phyloP scores from a whole-genome alignment of 495 filamentous ascomycete genomes.

The Annulohypoxylon moriforme region DNA sequence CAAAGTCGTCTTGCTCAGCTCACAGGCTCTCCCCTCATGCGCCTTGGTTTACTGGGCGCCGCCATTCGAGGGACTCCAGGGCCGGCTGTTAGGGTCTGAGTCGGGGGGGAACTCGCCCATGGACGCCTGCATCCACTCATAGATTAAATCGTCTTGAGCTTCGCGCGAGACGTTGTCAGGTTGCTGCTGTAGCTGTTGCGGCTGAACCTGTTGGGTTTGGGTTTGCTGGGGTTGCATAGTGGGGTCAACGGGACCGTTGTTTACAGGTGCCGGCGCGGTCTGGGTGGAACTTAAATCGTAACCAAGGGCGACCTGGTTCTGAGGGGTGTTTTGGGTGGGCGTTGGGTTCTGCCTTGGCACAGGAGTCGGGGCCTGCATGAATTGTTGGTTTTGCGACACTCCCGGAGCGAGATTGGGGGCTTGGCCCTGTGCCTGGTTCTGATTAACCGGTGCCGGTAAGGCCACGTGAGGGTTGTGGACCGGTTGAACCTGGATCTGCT shows the following conservation, averaged over 20 bases:
- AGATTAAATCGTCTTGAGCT: background rate
- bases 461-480: background rate
- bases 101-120: background rate
- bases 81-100: background rate
- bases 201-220: background rate
- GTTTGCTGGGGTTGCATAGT: background rate
- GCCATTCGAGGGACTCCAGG: background rate
- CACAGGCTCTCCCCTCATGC: too few species aligned
- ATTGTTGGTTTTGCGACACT: background rate
- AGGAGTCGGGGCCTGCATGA: background rate
- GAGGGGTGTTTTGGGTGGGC: background rate
- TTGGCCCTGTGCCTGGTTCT: background rate
- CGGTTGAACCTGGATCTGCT: background rate
- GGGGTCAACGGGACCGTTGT: background rate
- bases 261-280: background rate
- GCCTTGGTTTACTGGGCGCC: background rate
- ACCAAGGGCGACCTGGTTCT: background rate
- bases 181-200: background rate
- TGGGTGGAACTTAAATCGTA: background rate
- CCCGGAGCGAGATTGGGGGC: background rate
- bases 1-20: too few species aligned
- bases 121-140: background rate
- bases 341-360: background rate
- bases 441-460: background rate
- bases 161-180: background rate